Percentiles rank a stretch among this genome's conserved stretches.
These are phyloP conservation scores for Dipteronia sinensis DNA, from an alignment of 345 rosid species.

Conservation along the genomic window DNA sequence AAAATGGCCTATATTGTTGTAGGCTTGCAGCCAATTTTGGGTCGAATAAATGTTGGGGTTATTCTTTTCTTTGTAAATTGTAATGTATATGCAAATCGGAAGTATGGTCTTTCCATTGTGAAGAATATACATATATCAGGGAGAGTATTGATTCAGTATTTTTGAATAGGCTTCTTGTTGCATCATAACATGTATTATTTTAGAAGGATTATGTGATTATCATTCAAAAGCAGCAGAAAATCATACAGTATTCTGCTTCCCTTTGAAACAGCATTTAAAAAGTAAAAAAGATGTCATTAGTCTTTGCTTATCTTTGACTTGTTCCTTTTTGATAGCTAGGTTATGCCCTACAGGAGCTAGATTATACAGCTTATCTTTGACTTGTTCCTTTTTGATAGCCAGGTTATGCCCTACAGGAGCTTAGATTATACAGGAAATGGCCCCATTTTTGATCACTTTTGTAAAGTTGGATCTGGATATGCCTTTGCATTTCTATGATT, in stretches of 20 bases:
- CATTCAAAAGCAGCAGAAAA: conserved; percentile 4
- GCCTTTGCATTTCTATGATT: conserved; percentile 16
- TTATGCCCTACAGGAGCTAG: background rate
- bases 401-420: background rate
- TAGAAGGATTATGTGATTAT: background rate
- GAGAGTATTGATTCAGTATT: background rate
- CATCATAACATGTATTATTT: background rate
- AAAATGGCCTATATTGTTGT: background rate
- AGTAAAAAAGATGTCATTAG: conserved; percentile 25
- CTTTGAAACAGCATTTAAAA: conserved; percentile 24
- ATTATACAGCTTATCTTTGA: conserved; percentile 1
- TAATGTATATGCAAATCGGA: background rate
- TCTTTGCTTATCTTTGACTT: conserved; percentile 9
- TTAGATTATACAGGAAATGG: background rate
- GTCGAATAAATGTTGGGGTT: background rate
- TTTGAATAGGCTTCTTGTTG: background rate
- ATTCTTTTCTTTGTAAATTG: background rate
- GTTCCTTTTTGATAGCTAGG: background rate
- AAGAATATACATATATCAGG: background rate
- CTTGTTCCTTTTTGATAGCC: background rate
- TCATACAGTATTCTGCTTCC: conserved; percentile 9
- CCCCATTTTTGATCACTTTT: conserved; percentile 8
- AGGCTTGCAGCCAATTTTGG: background rate
- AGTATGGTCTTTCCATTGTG: background rate
- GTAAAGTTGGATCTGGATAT: background rate